Evolutionary conservation across 352 stramenopile species (phyloP).

Genomic region (Phytophthora capsici): DNA sequence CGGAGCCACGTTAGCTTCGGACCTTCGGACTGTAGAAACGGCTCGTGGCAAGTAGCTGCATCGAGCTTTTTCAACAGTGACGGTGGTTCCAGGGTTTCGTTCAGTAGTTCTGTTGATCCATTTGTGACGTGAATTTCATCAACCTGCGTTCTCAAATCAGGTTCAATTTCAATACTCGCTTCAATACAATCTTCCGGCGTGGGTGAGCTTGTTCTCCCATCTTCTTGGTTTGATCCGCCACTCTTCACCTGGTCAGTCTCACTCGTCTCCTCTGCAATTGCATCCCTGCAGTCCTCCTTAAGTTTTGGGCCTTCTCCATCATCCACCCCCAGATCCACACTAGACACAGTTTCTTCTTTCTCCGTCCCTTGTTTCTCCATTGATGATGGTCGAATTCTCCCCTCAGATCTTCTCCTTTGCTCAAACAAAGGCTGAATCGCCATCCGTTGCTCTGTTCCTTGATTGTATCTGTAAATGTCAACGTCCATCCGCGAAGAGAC

Average conservation of each 20-base stretch:
- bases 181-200: conserved; percentile 7
- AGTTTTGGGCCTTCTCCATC: background rate
- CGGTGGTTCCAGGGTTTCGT: background rate
- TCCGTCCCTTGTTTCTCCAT: conserved; percentile 28
- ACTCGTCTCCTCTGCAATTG: background rate
- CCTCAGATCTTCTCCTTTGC: conserved; percentile 51
- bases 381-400: conserved; percentile 32
- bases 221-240: conserved; percentile 19
- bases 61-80: conserved; percentile 22
- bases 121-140: background rate
- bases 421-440: conserved; percentile 77
- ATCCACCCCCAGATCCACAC: background rate
- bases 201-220: conserved; percentile 7
- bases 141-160: conserved; percentile 1
- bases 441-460: conserved; percentile 62
- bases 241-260: background rate
- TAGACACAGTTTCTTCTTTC: background rate
- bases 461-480: conserved; percentile 70
- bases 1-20: conserved; percentile 28
- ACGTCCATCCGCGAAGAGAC: conserved; percentile 57
- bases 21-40: conserved; percentile 32
- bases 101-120: background rate
- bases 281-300: no score
- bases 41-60: conserved; percentile 22
- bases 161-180: background rate